Evolutionary conservation across 306 rosid genomes (phyloP), one percentile per base, ranked within the genome.

Genomic region (Fragaria iinumae): DNA sequence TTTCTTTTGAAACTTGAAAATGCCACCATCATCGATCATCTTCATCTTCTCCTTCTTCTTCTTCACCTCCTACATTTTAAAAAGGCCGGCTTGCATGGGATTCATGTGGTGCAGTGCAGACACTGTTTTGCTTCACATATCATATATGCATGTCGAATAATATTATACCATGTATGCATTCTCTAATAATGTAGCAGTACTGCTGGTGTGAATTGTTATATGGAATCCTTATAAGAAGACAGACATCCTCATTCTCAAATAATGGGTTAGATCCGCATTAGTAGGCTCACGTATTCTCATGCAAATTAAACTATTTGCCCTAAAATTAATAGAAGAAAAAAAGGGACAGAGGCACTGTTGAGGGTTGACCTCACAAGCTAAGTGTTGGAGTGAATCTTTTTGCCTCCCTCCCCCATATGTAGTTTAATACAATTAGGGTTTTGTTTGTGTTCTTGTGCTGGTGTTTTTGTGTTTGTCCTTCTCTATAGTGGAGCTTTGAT

Each of bases 241-340:
- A 92, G 86, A 92, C 90, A 92, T 92, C 77, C 95, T 88, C 95
- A 83, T 85, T 87, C 85, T 87, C 76, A 84, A 89, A 89, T 75
- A 77, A 80, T 76, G 82, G 80, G 88, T 70, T 55, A 75, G 93
- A 89, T 89, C 93, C 96, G 91, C 82, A 85, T 80, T 85, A 84
- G 74, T 77, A 84, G 95, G 93, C 76, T 76, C 88, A 79, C 84
- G 87, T 71, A 84, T 80, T 83, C 84, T 79, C 83, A 86, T 71
- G 86, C 85, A 84, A 49, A 44, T 77, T 82, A 82, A 71, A 66
- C 71, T 64, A 82, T 6, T 6, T 59, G 48, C 55, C 43, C 69
- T 66, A 73, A 21, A 85, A 32, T 32, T 32, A 32, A 78, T 76
- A 80, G 52, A 63, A 67, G 83, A 71, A 74, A 89, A 43, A 82